A percentile compares a stretch with the other conserved stretches of the same genome.
Evolutionary conservation across 352 stramenopile species (phyloP).

Genomic region (Phytopythium vexans): DNA sequence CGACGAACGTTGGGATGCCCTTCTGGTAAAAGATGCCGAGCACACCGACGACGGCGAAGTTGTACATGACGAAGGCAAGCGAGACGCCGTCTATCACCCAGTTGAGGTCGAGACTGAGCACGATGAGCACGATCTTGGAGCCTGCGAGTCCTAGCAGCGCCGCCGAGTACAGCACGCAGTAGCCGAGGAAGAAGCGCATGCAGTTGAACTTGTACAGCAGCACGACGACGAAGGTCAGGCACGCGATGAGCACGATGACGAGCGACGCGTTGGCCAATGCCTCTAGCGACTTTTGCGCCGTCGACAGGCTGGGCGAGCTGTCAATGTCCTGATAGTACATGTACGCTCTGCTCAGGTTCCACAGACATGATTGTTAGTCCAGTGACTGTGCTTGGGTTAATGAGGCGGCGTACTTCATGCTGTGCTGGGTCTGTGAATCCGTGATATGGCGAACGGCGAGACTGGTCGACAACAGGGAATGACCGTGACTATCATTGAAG

Average conservation of each 20-base stretch:
- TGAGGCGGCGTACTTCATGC: slow-evolving; percentile 48
- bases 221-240: slow-evolving; percentile 77
- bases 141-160: slow-evolving; percentile 68
- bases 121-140: slow-evolving; percentile 66
- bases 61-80: slow-evolving; percentile 81
- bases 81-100: slow-evolving; percentile 54
- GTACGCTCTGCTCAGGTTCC: slow-evolving; percentile 37
- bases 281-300: slow-evolving; percentile 42
- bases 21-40: slow-evolving; percentile 88
- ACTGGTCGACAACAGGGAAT: slow-evolving; percentile 17
- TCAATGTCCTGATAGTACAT: slow-evolving; percentile 83
- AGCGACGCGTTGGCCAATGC: slow-evolving; percentile 76
- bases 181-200: slow-evolving; percentile 69
- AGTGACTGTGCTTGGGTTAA: background rate
- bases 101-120: slow-evolving; percentile 41
- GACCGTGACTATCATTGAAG: background rate
- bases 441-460: slow-evolving; percentile 42
- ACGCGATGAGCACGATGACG: slow-evolving; percentile 76
- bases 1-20: slow-evolving; percentile 72
- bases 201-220: slow-evolving; percentile 84
- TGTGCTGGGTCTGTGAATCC: slow-evolving; percentile 37
- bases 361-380: background rate
- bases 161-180: slow-evolving; percentile 75
- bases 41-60: slow-evolving; percentile 83
- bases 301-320: slow-evolving; percentile 25